Percentiles rank a stretch among this genome's conserved stretches.
phyloP scores from a whole-genome alignment of 78 protist genomes.

The Chrysochromulina tobinii region DNA sequence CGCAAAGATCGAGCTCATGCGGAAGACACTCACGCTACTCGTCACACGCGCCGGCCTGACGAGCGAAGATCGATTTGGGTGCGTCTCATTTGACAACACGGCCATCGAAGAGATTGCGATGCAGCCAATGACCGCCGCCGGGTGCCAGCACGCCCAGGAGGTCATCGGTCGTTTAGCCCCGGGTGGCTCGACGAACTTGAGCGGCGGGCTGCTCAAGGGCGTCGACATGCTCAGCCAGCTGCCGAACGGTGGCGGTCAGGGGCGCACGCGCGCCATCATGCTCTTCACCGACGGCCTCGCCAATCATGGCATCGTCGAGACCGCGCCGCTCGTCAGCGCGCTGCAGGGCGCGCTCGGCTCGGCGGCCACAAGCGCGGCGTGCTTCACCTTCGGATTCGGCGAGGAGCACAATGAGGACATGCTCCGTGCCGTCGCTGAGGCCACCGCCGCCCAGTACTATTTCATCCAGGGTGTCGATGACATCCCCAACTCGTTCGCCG shows the following conservation, averaged over 20 bases:
- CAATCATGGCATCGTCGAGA: background rate
- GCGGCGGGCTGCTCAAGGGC: conserved; percentile 3
- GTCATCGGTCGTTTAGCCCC: background rate
- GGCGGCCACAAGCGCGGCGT: background rate
- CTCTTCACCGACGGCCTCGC: conserved; percentile 15
- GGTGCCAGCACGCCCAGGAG: background rate
- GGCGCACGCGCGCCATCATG: background rate
- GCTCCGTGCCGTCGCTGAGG: background rate
- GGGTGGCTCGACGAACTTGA: background rate
- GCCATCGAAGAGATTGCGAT: background rate
- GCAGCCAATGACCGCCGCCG: background rate
- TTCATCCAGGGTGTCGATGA: background rate
- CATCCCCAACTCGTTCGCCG: background rate
- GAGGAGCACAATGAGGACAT: background rate
- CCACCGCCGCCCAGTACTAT: background rate
- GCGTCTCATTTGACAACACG: background rate
- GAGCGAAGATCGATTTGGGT: background rate
- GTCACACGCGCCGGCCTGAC: background rate
- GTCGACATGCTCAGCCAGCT: background rate
- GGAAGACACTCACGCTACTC: background rate
- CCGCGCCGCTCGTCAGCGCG: background rate
- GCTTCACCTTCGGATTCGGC: background rate
- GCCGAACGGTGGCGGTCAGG: background rate
- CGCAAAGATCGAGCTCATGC: background rate
- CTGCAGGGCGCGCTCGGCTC: background rate